phyloP scores from a whole-genome alignment of 768 basidiomycete species.

The Sporobolomyces roseus region DNA sequence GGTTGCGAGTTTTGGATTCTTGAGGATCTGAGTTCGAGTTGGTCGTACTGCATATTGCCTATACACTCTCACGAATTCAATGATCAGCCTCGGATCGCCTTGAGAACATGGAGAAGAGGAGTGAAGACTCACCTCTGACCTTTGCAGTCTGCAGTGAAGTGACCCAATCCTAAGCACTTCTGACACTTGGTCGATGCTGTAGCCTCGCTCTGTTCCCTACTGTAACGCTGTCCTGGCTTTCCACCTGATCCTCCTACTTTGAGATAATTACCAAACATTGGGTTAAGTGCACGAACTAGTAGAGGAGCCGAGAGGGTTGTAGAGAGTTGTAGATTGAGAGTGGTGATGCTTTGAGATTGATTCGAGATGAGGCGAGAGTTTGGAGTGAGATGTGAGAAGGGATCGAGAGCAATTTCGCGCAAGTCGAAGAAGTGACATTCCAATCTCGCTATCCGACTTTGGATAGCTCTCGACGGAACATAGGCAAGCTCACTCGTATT shows the following conservation, averaged over 20 bases:
- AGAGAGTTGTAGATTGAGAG: neutral
- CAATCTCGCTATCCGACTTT: no score
- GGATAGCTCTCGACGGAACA: no score
- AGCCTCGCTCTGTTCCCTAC: constrained; percentile 7
- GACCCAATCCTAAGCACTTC: constrained; percentile 31
- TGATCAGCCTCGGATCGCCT: neutral
- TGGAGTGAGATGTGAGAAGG: no score
- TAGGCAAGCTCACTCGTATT: no score
- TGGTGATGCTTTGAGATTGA: no score
- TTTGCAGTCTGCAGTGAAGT: constrained; percentile 34
- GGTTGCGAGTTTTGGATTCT: constrained; percentile 34
- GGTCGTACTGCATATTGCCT: constrained; percentile 17
- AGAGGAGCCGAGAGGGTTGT: neutral
- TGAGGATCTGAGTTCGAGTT: constrained; percentile 38
- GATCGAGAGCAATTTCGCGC: no score
- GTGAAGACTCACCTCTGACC: constrained; percentile 15
- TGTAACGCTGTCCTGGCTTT: neutral
- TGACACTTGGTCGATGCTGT: constrained; percentile 30
- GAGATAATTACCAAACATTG: constrained; percentile 31
- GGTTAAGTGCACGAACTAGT: neutral
- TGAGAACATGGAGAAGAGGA: neutral
- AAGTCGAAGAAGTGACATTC: no score
- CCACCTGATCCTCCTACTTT: constrained; percentile 4
- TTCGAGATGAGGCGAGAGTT: no score
- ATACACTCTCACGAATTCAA: neutral